These are phyloP conservation scores for Salix viminalis DNA, from an alignment of 345 rosid genomes.

Conservation along the genomic window DNA sequence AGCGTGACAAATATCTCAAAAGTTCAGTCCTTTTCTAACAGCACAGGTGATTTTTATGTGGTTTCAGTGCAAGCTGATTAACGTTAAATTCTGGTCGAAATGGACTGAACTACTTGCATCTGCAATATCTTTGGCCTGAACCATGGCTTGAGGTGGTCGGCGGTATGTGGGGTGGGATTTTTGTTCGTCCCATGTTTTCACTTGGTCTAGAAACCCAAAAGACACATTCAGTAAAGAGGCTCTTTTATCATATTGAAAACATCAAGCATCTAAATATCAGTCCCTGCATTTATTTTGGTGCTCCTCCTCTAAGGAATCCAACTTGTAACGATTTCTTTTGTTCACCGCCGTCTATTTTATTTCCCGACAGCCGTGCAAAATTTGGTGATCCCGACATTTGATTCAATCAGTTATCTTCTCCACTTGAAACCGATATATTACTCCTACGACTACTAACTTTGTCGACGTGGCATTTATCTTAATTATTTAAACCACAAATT, in stretches of 20 bases:
- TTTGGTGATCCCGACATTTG: not conserved
- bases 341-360: not conserved
- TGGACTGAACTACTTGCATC: not conserved
- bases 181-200: not conserved
- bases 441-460: no score
- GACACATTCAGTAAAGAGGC: not conserved
- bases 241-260: not conserved
- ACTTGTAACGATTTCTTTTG: not conserved
- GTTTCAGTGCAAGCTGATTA: not conserved
- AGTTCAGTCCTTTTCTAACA: slow-evolving; percentile 10
- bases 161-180: not conserved
- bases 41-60: not conserved
- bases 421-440: not conserved
- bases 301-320: not conserved
- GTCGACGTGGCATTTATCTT: no score
- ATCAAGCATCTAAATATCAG: not conserved
- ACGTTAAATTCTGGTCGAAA: not conserved
- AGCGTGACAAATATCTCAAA: not conserved
- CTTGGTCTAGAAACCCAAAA: not conserved
- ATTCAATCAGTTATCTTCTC: not conserved
- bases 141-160: not conserved
- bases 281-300: not conserved
- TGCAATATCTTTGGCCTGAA: not conserved
- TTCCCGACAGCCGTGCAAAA: not conserved
- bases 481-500: no score